Evolutionary conservation across 2,329 filamentous ascomycete genomes (phyloP).

Genomic region (Talaromyces sp.): DNA sequence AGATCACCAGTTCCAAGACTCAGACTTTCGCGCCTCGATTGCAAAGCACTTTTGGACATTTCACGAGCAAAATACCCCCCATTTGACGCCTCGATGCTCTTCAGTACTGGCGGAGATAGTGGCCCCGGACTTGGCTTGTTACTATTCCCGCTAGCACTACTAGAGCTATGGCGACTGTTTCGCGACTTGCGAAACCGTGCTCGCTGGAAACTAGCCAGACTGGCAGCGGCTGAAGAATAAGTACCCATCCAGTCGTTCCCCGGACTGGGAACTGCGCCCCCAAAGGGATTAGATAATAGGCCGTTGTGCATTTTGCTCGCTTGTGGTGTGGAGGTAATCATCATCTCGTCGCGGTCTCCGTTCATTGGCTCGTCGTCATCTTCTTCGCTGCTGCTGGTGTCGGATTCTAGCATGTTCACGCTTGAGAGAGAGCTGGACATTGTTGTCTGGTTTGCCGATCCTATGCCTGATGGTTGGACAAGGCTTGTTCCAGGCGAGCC

Average conservation of each 20-base stretch:
- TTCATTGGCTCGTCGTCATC: constrained; percentile 59
- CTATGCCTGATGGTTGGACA: constrained; percentile 65
- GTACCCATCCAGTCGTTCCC: constrained; percentile 63
- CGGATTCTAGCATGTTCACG: constrained; percentile 73
- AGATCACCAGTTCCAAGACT: constrained; percentile 87
- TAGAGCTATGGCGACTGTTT: constrained; percentile 64
- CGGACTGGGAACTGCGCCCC: constrained; percentile 52
- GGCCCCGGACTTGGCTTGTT: constrained; percentile 69
- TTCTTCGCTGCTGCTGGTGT: constrained; percentile 71
- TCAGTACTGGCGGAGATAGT: constrained; percentile 69
- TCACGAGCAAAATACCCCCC: constrained; percentile 57
- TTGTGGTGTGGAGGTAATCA: constrained; percentile 75
- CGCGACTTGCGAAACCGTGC: constrained; percentile 58
- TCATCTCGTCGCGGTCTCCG: constrained; percentile 71
- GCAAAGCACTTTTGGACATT: constrained; percentile 47
- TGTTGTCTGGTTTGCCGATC: constrained; percentile 66
- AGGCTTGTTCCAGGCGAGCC: constrained; percentile 64
- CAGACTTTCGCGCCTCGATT: constrained; percentile 77
- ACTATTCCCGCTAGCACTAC: constrained; percentile 68
- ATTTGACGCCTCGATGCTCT: constrained; percentile 54
- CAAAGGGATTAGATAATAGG: constrained; percentile 42
- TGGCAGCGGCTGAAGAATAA: constrained; percentile 68
- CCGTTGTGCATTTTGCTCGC: constrained; percentile 57
- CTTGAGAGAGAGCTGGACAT: constrained; percentile 81
- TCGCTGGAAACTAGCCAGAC: constrained; percentile 75